Percentiles rank a stretch among this genome's conserved stretches.
phyloP scores from a whole-genome alignment of 2,329 filamentous ascomycete genomes.

The Alternaria consortialis region DNA sequence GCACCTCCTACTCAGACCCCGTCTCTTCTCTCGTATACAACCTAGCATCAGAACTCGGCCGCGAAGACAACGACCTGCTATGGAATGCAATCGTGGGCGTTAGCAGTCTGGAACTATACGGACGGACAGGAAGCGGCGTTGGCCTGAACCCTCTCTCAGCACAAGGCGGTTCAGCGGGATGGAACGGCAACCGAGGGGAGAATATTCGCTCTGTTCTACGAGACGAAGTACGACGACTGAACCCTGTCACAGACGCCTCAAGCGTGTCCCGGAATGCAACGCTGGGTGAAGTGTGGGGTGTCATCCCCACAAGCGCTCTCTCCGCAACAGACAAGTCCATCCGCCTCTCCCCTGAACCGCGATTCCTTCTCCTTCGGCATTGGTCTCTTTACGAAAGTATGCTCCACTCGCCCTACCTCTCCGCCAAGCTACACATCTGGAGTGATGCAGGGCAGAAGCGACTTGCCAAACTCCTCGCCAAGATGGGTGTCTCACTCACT shows the following conservation, averaged over 20 bases:
- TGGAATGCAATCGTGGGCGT: conserved; percentile 96
- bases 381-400: conserved; percentile 99
- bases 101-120: conserved; percentile 91
- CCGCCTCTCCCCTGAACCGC: conserved; percentile 89
- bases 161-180: conserved; percentile 69
- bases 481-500: conserved; percentile 94
- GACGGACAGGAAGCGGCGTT: conserved; percentile 82
- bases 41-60: conserved; percentile 89
- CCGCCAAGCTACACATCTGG: conserved; percentile 92
- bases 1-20: conserved; percentile 92
- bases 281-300: conserved; percentile 73
- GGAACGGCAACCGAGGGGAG: conserved; percentile 83
- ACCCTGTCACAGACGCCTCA: conserved; percentile 72
- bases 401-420: conserved; percentile 95
- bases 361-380: conserved; percentile 90
- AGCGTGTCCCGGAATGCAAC: conserved; percentile 68
- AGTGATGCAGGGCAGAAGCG: conserved; percentile 87
- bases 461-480: conserved; percentile 91
- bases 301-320: conserved; percentile 87
- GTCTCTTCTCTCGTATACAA: conserved; percentile 95
- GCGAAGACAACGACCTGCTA: conserved; percentile 94
- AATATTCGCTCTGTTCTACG: conserved; percentile 85
- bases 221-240: conserved; percentile 92
- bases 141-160: conserved; percentile 67
- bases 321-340: conserved; percentile 93